These are phyloP conservation scores for Erigeron canadensis DNA, from an alignment of 129 eudicot genomes.

Conservation along the genomic window DNA sequence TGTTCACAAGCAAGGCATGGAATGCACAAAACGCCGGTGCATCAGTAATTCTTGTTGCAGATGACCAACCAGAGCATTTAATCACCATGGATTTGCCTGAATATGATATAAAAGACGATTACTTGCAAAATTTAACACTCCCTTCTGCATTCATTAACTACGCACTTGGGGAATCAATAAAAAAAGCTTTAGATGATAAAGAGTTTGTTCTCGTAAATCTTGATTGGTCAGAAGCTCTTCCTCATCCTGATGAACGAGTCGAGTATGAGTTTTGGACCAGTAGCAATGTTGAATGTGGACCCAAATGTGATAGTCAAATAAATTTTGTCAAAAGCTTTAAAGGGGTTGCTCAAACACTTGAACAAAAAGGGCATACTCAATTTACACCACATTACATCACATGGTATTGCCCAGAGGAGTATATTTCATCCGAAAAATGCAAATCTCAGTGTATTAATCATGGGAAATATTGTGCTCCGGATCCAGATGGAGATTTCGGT, in stretches of 20 bases:
- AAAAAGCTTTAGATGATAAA: constrained; percentile 46
- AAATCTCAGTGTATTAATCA: constrained; percentile 77
- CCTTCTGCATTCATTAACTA: constrained; percentile 69
- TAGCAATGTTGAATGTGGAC: constrained; percentile 86
- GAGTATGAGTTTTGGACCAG: constrained; percentile 89
- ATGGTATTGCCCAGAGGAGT: constrained; percentile 84
- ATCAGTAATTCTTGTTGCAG: constrained; percentile 74
- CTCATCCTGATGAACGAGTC: constrained; percentile 81
- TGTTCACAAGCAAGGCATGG: constrained; percentile 80
- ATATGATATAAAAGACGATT: constrained; percentile 42
- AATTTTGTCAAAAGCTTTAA: constrained; percentile 61
- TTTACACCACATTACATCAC: constrained; percentile 84
- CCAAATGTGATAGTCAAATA: constrained; percentile 67
- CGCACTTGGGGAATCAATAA: constrained; percentile 57
- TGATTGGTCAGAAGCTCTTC: constrained; percentile 82
- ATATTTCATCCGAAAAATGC: constrained; percentile 61
- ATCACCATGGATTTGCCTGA: constrained; percentile 85
- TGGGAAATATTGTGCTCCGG: constrained; percentile 89
- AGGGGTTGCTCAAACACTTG: constrained; percentile 67
- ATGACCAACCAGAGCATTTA: constrained; percentile 58
- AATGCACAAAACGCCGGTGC: constrained; percentile 86
- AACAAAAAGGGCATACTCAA: constrained; percentile 67
- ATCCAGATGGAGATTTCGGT: constrained; percentile 79
- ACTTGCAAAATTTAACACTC: constrained; percentile 67
- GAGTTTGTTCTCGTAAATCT: constrained; percentile 58